These are phyloP conservation scores for Auriscalpium orientale DNA, from an alignment of 768 basidiomycete species.

Conservation along the genomic window DNA sequence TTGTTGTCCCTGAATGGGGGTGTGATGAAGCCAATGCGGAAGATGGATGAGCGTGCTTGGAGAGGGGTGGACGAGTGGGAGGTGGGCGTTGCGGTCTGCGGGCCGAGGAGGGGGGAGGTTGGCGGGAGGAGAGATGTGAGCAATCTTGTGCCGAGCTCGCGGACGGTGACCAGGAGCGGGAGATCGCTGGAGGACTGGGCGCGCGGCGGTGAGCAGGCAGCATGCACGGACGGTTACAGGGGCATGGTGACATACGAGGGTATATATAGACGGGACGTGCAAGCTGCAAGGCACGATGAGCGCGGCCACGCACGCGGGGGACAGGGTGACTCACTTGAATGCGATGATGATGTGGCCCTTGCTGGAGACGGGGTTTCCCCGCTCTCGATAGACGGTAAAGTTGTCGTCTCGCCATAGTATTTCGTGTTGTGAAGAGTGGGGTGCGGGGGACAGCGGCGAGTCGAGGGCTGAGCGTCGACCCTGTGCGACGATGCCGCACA, in stretches of 20 bases:
- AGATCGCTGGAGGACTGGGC: slow-evolving; percentile 68
- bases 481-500: slow-evolving; percentile 65
- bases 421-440: slow-evolving; percentile 42
- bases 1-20: slow-evolving; percentile 71
- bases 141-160: slow-evolving; percentile 49
- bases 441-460: slow-evolving; percentile 37
- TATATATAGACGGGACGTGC: slow-evolving; percentile 74
- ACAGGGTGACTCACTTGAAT: slow-evolving; percentile 53
- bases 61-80: slow-evolving; percentile 15
- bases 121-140: slow-evolving; percentile 38
- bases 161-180: slow-evolving; percentile 58
- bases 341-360: slow-evolving; percentile 65
- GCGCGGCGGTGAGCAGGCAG: slow-evolving; percentile 7
- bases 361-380: slow-evolving; percentile 61
- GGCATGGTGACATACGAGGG: slow-evolving; percentile 32
- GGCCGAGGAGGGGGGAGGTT: slow-evolving; percentile 8
- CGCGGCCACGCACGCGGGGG: slow-evolving; percentile 1
- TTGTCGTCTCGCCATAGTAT: slow-evolving; percentile 72
- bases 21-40: slow-evolving; percentile 72
- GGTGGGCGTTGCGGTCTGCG: slow-evolving; percentile 4
- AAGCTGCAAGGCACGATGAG: slow-evolving; percentile 37
- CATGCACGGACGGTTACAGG: not conserved
- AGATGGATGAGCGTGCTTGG: slow-evolving; percentile 26
- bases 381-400: slow-evolving; percentile 69
- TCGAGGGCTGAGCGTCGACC: slow-evolving; percentile 30